Percentiles rank a stretch among this genome's conserved stretches.
Evolutionary conservation across 805 yeast species (phyloP).

Genomic region (Lachancea mirantina): DNA sequence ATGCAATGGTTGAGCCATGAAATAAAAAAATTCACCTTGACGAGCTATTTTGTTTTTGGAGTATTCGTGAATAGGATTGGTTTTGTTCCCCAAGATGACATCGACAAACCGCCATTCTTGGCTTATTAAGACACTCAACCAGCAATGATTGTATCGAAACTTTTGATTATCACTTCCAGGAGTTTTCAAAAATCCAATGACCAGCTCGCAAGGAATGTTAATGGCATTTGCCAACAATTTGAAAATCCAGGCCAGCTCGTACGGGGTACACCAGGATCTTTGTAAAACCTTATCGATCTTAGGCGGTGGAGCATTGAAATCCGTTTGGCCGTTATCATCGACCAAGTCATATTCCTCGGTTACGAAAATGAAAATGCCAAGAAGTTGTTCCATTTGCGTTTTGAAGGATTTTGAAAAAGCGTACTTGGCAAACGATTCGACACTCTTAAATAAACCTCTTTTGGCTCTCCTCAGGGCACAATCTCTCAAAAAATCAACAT

Average conservation of each 20-base stretch:
- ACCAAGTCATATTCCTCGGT: constrained; percentile 49
- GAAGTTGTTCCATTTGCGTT: constrained; percentile 49
- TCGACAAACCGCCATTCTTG: constrained; percentile 79
- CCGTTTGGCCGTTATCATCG: constrained; percentile 32
- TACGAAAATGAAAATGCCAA: constrained; percentile 59
- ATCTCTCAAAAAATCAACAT: constrained; percentile 38
- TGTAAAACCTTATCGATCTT: constrained; percentile 38
- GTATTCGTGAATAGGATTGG: constrained; percentile 45
- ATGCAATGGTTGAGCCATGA: constrained; percentile 67
- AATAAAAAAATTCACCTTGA: constrained; percentile 50
- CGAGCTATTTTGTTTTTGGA: constrained; percentile 28
- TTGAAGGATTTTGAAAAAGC: constrained; percentile 47
- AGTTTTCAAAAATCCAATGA: constrained; percentile 75
- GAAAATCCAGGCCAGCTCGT: constrained; percentile 71
- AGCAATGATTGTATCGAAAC: constrained; percentile 67
- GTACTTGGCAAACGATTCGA: constrained; percentile 48
- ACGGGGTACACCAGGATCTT: constrained; percentile 51
- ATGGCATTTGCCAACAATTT: constrained; percentile 63
- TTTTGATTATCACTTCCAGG: constrained; percentile 50
- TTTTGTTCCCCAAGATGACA: constrained; percentile 52
- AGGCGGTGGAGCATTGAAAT: constrained; percentile 33
- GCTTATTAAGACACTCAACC: constrained; percentile 75
- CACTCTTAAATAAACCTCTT: constrained; percentile 38
- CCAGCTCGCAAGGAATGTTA: constrained; percentile 65
- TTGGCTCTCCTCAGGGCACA: constrained; percentile 33